Evolutionary conservation across 306 rosid genomes (phyloP), one percentile per base, ranked within the genome.

Genomic region (Trifolium subterraneum): DNA sequence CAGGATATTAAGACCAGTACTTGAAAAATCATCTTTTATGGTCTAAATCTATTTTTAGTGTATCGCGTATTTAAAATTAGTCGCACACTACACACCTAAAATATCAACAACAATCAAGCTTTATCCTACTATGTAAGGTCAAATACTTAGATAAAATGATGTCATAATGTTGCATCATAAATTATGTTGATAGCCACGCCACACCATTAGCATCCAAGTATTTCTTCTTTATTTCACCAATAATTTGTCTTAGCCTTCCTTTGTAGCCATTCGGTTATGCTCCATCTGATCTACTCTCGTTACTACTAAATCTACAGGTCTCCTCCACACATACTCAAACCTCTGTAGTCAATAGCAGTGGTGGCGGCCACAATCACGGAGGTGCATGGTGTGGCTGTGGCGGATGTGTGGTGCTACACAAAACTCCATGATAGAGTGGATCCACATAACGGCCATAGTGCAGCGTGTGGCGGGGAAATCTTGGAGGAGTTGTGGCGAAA

Each of bases 11-110:
- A 60, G 54, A 55, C 35, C 16, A 31, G 13, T 15, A 54, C 44
- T 31, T 44, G 19, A 45, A 44, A 79, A 79, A 68, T 36, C 14
- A 60, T 60, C 20, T 16, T 35, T 18, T 13, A 68, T 56, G 38
- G 52, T 33, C 52, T 25, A 54, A 19, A 6, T 77, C 31, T 35
- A 47, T n/a, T 23, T 54, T 23, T 72, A 23, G 50, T 47, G 50
- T 25, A 38, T 19, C 3, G 8, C 80, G 5, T 44, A 41, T 70
- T 64, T 29, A 44, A 63, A n/a, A 64, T 64, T 22, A 31, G 47
- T 62, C 55, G 25, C 35, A 41, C 16, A 52, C 68, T n/a, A 48
- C 52, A 65, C 48, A 29, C 13, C 59, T 56, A 14, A 76, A 25
- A 19, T 12, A 31, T 48, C 54, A 48, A 48, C 54, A 48, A 48